Percentiles rank a stretch among this genome's conserved stretches.
Conservation (phyloP, 352 stramenopile species). For the Phytophthora pseudosyringae region DNA sequence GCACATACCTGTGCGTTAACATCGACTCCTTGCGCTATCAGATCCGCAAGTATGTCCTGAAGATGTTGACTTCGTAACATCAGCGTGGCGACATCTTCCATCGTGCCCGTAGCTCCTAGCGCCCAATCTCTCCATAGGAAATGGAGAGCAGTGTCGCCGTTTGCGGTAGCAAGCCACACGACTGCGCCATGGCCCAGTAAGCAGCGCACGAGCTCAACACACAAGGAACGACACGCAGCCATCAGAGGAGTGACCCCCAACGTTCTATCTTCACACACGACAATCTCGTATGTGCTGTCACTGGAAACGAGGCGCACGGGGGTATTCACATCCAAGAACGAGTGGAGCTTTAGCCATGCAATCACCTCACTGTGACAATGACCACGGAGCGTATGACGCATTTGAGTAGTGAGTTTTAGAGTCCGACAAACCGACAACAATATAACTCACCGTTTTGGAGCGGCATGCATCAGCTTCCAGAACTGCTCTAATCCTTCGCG, state of each 20-base stretch:
- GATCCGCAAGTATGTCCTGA: slow-evolving; percentile 42
- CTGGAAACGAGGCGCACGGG: slow-evolving; percentile 34
- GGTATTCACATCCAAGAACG: slow-evolving; percentile 75
- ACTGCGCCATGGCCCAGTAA: slow-evolving; percentile 60
- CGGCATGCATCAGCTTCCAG: slow-evolving; percentile 57
- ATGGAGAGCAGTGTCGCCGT: slow-evolving; percentile 73
- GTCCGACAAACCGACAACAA: neutral
- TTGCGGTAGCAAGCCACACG: slow-evolving; percentile 60
- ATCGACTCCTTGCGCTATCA: slow-evolving; percentile 44
- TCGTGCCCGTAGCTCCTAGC: slow-evolving; percentile 12
- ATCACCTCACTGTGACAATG: slow-evolving; percentile 53
- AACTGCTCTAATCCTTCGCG: slow-evolving; percentile 57
- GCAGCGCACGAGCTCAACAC: slow-evolving; percentile 52
- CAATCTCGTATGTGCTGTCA: slow-evolving; percentile 1
- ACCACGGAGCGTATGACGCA: slow-evolving; percentile 3
- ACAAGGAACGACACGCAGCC: slow-evolving; percentile 59
- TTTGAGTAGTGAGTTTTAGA: neutral
- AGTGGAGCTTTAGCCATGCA: slow-evolving; percentile 63
- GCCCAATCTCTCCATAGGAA: slow-evolving; percentile 65
- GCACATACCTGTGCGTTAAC: slow-evolving; percentile 62
- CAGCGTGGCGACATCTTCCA: slow-evolving; percentile 42
- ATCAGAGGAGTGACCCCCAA: slow-evolving; percentile 74
- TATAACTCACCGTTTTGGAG: slow-evolving; percentile 36
- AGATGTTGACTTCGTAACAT: slow-evolving; percentile 45
- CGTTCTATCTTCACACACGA: slow-evolving; percentile 28